A percentile compares a stretch with the other conserved stretches of the same genome.
Conservation (phyloP, 345 rosid species). For the Eucalyptus dawsonii region DNA sequence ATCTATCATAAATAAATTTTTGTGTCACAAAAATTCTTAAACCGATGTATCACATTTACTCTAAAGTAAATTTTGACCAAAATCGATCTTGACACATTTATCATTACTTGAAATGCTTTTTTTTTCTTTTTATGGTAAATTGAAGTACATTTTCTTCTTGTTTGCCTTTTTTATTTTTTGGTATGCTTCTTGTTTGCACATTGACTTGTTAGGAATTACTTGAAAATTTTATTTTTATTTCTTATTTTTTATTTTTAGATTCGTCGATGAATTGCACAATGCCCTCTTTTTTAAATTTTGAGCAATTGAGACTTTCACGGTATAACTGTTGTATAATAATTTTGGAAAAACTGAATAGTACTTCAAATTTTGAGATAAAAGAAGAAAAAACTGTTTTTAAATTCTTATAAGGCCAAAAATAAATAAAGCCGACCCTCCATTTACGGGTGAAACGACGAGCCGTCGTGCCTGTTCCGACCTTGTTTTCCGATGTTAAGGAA, state of each 20-base stretch:
- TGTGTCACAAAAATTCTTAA: neutral
- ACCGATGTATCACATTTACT: rapidly evolving
- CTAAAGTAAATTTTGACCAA: neutral
- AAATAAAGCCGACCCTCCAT: neutral
- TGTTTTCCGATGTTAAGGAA: neutral
- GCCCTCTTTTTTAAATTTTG: rapidly evolving
- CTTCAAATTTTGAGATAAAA: neutral
- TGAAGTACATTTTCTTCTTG: neutral
- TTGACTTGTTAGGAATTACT: neutral
- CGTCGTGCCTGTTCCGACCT: neutral
- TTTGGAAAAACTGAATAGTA: neutral
- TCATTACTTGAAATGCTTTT: too few relatives aligned
- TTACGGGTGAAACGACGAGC: neutral
- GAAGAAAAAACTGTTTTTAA: too few relatives aligned
- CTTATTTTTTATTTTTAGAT: too few relatives aligned
- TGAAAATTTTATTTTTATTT: too few relatives aligned
- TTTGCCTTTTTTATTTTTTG: too few relatives aligned
- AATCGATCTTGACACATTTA: too few relatives aligned
- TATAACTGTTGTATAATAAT: neutral
- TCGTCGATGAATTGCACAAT: neutral
- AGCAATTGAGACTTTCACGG: rapidly evolving
- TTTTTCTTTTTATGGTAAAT: neutral
- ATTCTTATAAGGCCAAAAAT: neutral
- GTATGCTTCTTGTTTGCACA: neutral
- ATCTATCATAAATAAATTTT: too few relatives aligned